Evolutionary conservation across 768 basidiomycete species (phyloP).

Genomic region (Daedaleopsis nitida): DNA sequence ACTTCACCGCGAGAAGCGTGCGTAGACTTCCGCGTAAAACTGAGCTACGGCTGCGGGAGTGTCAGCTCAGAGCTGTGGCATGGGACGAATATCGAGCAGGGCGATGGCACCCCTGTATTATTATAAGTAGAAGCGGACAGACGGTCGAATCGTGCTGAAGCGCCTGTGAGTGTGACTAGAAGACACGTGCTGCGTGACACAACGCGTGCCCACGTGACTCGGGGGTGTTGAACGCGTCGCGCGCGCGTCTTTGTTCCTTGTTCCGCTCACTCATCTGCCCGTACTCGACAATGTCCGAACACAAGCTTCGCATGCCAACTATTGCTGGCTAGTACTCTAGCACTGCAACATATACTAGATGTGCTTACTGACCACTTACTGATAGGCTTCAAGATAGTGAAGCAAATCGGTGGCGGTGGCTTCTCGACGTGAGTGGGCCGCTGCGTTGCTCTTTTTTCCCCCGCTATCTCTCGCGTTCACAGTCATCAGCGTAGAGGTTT

Average conservation of each 20-base stretch:
- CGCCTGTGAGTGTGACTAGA: no score
- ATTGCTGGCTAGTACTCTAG: constrained; percentile 2
- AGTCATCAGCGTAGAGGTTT: neutral
- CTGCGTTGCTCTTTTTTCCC: neutral
- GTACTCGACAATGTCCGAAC: constrained; percentile 7
- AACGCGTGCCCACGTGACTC: neutral
- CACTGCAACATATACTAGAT: neutral
- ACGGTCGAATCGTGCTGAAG: no score
- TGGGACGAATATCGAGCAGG: no score
- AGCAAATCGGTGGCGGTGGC: constrained; percentile 84
- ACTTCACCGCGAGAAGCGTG: no score
- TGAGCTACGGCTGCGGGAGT: no score
- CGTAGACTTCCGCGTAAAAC: no score
- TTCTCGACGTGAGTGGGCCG: constrained; percentile 70
- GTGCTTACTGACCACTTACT: neutral
- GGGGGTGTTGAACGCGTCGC: neutral
- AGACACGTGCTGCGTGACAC: neutral
- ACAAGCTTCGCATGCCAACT: constrained; percentile 10
- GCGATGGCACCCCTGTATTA: no score
- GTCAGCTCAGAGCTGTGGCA: no score
- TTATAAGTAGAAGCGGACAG: no score
- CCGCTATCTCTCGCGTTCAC: neutral
- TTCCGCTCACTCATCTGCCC: neutral
- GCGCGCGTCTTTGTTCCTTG: neutral
- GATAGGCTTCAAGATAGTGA: constrained; percentile 67